These are phyloP conservation scores for Lecanicillium sp. DNA, from an alignment of 2,329 filamentous ascomycete genomes.

Conservation along the genomic window DNA sequence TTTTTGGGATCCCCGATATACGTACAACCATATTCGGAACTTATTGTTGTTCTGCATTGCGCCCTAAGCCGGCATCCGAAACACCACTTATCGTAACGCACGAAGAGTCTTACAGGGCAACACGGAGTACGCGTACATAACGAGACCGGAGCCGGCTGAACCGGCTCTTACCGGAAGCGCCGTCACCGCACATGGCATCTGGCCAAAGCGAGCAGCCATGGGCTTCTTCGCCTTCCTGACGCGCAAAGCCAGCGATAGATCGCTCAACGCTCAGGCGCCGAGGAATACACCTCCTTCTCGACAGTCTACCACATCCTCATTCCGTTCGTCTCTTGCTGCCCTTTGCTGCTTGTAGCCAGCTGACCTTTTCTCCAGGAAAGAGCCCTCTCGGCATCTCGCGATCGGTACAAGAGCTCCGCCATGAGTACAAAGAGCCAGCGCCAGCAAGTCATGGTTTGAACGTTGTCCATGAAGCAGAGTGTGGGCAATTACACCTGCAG, in stretches of 20 bases:
- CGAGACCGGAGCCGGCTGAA: background rate
- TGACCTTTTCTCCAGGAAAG: background rate
- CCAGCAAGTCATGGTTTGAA: background rate
- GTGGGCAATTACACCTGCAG: too few species aligned
- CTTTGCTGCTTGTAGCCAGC: background rate
- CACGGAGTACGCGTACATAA: too few species aligned
- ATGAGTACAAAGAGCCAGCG: background rate
- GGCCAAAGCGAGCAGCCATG: background rate
- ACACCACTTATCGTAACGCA: too few species aligned
- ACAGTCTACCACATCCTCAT: background rate
- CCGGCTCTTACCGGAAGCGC: background rate
- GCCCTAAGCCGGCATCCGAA: too few species aligned
- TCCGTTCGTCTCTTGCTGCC: background rate
- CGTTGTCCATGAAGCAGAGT: background rate
- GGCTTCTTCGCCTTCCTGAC: conserved; percentile 6
- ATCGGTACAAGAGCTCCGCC: background rate
- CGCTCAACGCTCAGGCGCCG: background rate
- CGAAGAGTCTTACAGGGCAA: too few species aligned
- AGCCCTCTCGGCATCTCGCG: background rate
- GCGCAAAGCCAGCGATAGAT: conserved; percentile 1
- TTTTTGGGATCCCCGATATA: too few species aligned
- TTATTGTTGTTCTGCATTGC: too few species aligned
- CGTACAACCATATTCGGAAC: too few species aligned
- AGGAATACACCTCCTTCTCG: background rate
- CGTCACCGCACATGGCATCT: background rate